Evolutionary conservation across 129 eudicot genomes (phyloP), one percentile per base, ranked within the genome.

Genomic region (Rutidosis leptorrhynchoides): DNA sequence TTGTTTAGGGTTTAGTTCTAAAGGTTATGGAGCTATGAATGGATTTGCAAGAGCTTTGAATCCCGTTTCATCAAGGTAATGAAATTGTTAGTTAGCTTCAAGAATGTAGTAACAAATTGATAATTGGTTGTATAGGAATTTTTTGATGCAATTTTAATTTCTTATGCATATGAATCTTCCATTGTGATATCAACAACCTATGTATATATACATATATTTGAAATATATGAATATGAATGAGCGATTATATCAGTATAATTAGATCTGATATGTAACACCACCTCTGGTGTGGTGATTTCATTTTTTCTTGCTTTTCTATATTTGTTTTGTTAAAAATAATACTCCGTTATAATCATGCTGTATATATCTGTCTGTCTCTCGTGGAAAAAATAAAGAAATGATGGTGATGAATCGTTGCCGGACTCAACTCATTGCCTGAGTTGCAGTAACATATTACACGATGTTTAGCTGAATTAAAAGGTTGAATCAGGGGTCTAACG

Each of bases 1-100:
- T 0, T 90, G 97, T 45, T 75, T 90, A 80, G 97, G 95, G 68
- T 90, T 90, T 71, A 90, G 83, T 70, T 90, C 95, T 4, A 86
- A 82, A 82, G 72, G 97, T 40, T 90, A 86, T 56, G 97, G 97
- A 3, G 95, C 97, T 72, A 68, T 86, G 81, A 86, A 81, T 75
- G 94, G 95, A 11, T 78, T 90, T 74, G 87, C 96, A 8, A 77
- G 86, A 81, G 84, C 90, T 52, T 61, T 90, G 19, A 90, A 86
- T 35, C 72, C 86, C 10, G 97, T 90, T 62, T 82, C 96, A 26
- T 89, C 96, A 25, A 81, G 84, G 82, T 89, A 74, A 83, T 2
- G 55, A 58, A 1, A 58, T 14, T 25, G 63, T 54, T 21, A 53
- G 27, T n/a, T 52, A 52, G 58, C 12, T 20, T 17, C 9, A 49